Conservation (phyloP, 257 asterid species). For the Solanum piurae region DNA sequence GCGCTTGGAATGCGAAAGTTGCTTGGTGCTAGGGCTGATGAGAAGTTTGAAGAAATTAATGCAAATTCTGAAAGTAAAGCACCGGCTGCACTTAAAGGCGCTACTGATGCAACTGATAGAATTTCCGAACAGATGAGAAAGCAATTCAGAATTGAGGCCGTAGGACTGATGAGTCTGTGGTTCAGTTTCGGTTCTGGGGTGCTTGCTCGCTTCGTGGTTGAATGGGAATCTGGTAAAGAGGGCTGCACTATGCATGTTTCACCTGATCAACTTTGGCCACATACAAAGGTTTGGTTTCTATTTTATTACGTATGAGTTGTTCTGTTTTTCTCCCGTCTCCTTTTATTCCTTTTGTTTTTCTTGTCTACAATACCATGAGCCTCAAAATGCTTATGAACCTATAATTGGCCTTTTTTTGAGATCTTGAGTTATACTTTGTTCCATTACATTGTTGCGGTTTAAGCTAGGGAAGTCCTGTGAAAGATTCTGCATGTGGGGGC, state of each 20-base stretch:
- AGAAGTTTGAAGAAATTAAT: conserved; percentile 53
- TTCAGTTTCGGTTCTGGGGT: conserved; percentile 93
- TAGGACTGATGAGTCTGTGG: conserved; percentile 97
- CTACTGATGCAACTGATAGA: conserved; percentile 48
- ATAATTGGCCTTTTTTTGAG: background rate
- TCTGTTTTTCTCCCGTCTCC: background rate
- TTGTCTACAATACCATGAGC: background rate
- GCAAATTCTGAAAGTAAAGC: conserved; percentile 42
- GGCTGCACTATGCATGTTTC: conserved; percentile 99
- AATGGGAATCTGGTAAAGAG: conserved; percentile 95
- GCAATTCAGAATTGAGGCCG: conserved; percentile 91
- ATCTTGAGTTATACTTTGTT: background rate
- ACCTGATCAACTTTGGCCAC: conserved; percentile 99
- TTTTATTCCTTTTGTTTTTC: background rate
- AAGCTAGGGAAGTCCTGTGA: background rate
- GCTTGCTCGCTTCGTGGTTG: conserved; percentile 95
- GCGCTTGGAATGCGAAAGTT: conserved; percentile 83
- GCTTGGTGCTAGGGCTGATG: conserved; percentile 82
- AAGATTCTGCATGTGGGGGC: background rate
- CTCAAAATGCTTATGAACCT: background rate
- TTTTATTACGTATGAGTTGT: background rate
- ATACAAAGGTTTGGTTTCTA: conserved; percentile 64
- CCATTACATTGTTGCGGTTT: background rate
- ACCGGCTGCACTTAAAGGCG: conserved; percentile 42
- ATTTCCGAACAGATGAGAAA: conserved; percentile 78